Evolutionary conservation across 345 rosid species (phyloP).

Genomic region (Salix dunnii): DNA sequence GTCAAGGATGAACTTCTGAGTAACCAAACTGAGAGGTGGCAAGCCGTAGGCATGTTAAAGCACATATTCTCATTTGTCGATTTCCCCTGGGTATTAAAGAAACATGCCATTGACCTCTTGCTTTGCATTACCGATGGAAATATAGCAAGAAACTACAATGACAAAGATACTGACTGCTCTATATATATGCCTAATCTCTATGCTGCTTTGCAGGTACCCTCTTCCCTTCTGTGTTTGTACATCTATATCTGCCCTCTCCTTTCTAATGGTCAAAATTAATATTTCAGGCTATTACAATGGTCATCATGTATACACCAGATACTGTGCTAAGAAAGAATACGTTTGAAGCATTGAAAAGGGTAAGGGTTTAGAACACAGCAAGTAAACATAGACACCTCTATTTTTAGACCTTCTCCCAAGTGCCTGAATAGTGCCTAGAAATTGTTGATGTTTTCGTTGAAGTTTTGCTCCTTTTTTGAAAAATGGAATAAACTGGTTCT

Average conservation of each 20-base stretch:
- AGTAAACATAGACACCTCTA: neutral
- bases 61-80: slow-evolving; percentile 48
- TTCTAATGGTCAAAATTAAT: neutral
- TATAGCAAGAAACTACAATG: slow-evolving; percentile 28
- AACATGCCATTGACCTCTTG: slow-evolving; percentile 61
- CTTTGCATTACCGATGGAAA: slow-evolving; percentile 51
- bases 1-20: slow-evolving; percentile 51
- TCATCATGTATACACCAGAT: slow-evolving; percentile 20
- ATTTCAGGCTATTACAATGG: slow-evolving; percentile 19
- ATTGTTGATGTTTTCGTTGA: neutral
- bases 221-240: slow-evolving; percentile 13
- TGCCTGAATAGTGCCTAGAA: neutral
- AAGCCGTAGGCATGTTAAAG: slow-evolving; percentile 71
- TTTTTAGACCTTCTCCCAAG: neutral
- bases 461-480: neutral
- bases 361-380: slow-evolving; percentile 21
- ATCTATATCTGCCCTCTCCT: slow-evolving; percentile 17
- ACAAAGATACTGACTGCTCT: slow-evolving; percentile 46
- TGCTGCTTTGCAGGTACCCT: slow-evolving; percentile 63
- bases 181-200: slow-evolving; percentile 52
- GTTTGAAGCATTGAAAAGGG: slow-evolving; percentile 71
- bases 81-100: slow-evolving; percentile 67
- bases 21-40: slow-evolving; percentile 65
- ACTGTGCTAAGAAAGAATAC: slow-evolving; percentile 60
- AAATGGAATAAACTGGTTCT: neutral